A percentile compares a stretch with the other conserved stretches of the same genome.
These are phyloP conservation scores for Alnus rubra DNA, from an alignment of 306 rosid genomes.

Conservation along the genomic window DNA sequence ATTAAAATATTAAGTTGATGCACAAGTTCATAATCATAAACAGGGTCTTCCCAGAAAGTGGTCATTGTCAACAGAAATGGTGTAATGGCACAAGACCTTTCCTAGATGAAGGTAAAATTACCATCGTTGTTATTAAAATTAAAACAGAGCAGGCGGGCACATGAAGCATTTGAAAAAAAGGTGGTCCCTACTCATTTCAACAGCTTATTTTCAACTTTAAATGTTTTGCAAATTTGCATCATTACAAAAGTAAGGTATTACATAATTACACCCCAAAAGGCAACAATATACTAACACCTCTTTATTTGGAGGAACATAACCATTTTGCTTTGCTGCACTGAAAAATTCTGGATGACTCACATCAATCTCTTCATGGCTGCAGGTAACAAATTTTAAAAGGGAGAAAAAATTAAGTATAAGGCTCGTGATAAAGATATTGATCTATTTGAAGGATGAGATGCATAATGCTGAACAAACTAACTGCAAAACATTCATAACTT, in stretches of 20 bases:
- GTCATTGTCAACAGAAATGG: neutral
- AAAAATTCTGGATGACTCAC: constrained; percentile 98
- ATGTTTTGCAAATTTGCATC: neutral
- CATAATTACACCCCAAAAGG: constrained; percentile 22
- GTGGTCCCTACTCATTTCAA: neutral
- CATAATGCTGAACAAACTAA: constrained; percentile 9
- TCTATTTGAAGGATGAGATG: neutral
- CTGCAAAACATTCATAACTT: neutral
- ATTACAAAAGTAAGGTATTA: constrained; percentile 14
- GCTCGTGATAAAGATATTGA: neutral
- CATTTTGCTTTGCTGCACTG: constrained; percentile 74
- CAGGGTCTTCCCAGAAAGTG: neutral
- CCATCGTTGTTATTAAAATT: neutral
- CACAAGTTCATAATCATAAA: neutral
- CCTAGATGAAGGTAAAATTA: neutral
- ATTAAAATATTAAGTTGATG: neutral
- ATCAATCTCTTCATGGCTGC: constrained; percentile 98
- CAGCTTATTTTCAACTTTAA: constrained; percentile 2
- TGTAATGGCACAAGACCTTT: neutral
- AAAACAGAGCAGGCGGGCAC: neutral
- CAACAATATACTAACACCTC: constrained; percentile 55
- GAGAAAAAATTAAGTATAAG: constrained; percentile 9
- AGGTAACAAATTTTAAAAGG: constrained; percentile 30
- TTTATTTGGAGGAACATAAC: constrained; percentile 86
- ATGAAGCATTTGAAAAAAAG: constrained; percentile 1